Conservation (phyloP, 345 rosid genomes). For the Conringia planisiliqua region DNA sequence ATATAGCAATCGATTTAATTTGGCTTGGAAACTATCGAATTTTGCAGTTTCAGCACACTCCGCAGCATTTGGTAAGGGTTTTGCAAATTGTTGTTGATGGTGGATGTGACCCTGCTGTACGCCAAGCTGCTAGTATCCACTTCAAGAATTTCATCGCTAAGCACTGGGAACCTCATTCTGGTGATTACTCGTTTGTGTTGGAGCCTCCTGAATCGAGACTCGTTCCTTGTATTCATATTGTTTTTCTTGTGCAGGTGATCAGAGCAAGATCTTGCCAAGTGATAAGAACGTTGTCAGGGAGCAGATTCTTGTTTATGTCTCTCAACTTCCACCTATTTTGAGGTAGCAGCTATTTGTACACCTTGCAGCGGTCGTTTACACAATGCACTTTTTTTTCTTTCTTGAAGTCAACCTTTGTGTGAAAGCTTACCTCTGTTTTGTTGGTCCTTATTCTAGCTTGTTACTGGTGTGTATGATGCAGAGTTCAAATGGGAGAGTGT, state of each 20-base stretch:
- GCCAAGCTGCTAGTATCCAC: constrained; percentile 96
- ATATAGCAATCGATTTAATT: neutral
- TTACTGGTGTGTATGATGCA: constrained; percentile 33
- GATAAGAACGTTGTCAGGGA: constrained; percentile 83
- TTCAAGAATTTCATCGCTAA: constrained; percentile 91
- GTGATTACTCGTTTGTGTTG: neutral
- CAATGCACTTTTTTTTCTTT: neutral
- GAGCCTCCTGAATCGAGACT: neutral
- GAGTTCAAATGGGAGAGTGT: constrained; percentile 98
- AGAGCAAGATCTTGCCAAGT: constrained; percentile 51
- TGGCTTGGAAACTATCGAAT: neutral
- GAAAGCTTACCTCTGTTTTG: neutral
- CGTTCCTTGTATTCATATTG: neutral
- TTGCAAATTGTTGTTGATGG: constrained; percentile 85
- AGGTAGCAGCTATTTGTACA: constrained; percentile 48
- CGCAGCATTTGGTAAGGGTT: constrained; percentile 88
- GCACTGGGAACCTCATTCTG: constrained; percentile 75
- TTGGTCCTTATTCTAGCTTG: constrained; percentile 6
- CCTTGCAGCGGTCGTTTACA: constrained; percentile 10
- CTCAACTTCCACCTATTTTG: constrained; percentile 82
- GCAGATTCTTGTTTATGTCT: constrained; percentile 73
- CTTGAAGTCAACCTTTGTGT: neutral
- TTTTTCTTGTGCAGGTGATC: constrained; percentile 50
- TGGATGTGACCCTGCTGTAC: constrained; percentile 64
- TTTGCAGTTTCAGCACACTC: constrained; percentile 73